Evolutionary conservation across 2,329 filamentous ascomycete genomes (phyloP).

Genomic region (Talaromyces funiculosus): DNA sequence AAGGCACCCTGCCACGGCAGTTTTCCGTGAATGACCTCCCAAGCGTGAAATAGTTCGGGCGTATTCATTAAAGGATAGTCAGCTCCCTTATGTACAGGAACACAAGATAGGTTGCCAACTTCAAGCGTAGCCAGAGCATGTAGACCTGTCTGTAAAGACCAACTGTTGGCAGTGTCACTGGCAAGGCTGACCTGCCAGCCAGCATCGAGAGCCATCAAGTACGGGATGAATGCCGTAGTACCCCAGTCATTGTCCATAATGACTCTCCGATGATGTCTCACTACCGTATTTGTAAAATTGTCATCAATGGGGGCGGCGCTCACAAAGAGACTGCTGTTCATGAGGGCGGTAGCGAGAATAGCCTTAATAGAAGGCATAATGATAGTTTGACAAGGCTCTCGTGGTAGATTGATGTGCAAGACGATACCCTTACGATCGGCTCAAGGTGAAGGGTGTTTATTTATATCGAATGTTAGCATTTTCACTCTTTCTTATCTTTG

Average conservation of each 20-base stretch:
- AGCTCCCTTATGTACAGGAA: slow-evolving; percentile 45
- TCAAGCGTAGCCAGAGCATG: slow-evolving; percentile 46
- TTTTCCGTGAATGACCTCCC: slow-evolving; percentile 41
- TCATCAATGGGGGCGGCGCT: too few relatives aligned
- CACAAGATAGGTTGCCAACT: slow-evolving; percentile 42
- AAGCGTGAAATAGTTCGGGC: slow-evolving; percentile 39
- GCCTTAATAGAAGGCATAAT: too few relatives aligned
- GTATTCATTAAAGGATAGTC: slow-evolving; percentile 47
- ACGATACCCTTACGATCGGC: too few relatives aligned
- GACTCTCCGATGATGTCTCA: too few relatives aligned
- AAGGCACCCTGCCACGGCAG: slow-evolving; percentile 46
- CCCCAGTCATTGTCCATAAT: slow-evolving; percentile 48
- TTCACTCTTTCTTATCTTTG: too few relatives aligned
- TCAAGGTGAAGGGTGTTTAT: too few relatives aligned
- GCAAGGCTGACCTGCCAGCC: slow-evolving; percentile 41
- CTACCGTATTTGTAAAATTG: too few relatives aligned
- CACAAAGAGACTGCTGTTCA: too few relatives aligned
- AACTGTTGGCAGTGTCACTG: slow-evolving; percentile 41
- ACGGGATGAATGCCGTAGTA: slow-evolving; percentile 39
- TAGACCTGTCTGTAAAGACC: slow-evolving; percentile 42
- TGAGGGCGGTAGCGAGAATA: too few relatives aligned
- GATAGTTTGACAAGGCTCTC: too few relatives aligned
- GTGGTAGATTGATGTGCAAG: too few relatives aligned
- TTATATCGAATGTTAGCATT: too few relatives aligned
- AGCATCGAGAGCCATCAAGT: slow-evolving; percentile 41